Evolutionary conservation across 306 rosid genomes (phyloP).

Genomic region (Spatholobus suberectus): DNA sequence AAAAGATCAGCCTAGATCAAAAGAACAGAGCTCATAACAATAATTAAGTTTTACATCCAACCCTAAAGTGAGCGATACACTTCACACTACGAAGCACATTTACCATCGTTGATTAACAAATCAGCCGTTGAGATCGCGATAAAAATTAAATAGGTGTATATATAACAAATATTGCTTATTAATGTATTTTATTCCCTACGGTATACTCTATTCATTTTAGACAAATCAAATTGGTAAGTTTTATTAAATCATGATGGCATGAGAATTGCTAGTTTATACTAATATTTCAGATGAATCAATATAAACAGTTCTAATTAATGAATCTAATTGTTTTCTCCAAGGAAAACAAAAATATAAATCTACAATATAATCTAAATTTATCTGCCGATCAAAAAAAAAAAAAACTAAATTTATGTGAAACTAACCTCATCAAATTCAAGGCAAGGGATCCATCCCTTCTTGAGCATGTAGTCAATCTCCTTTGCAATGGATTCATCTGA

Average conservation of each 20-base stretch:
- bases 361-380: too few species aligned
- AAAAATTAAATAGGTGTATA: background rate
- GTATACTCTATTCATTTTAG: background rate
- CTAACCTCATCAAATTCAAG: slow-evolving; percentile 82
- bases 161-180: background rate
- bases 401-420: background rate
- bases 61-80: background rate
- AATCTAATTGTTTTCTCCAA: background rate
- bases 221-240: background rate
- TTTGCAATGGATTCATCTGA: slow-evolving; percentile 75
- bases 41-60: background rate
- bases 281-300: background rate
- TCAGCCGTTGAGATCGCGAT: background rate
- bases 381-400: too few species aligned
- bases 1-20: background rate
- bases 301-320: background rate
- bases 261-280: background rate
- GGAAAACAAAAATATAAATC: background rate
- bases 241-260: background rate
- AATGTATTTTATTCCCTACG: background rate
- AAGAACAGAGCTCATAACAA: background rate
- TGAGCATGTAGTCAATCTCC: slow-evolving; percentile 77
- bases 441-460: slow-evolving; percentile 86
- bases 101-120: background rate
- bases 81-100: background rate